These are phyloP conservation scores for Amanita polypyramis DNA, from an alignment of 768 basidiomycete species.

Conservation along the genomic window DNA sequence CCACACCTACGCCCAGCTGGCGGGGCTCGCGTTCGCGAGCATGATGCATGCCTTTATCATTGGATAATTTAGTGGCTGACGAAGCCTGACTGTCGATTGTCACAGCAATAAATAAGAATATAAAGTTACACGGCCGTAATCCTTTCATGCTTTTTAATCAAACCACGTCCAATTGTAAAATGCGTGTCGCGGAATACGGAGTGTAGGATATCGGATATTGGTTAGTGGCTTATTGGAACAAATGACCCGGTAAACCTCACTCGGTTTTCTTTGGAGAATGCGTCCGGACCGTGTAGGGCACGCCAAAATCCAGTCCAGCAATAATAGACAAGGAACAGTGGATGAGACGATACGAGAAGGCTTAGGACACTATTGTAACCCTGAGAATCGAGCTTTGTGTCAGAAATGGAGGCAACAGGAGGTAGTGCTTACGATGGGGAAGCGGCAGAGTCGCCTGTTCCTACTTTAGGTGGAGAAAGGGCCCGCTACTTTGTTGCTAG, in stretches of 20 bases:
- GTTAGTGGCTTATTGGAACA: too few relatives aligned
- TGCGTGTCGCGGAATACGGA: background rate
- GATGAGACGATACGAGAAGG: conserved; percentile 62
- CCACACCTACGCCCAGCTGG: conserved; percentile 6
- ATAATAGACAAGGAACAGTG: conserved; percentile 73
- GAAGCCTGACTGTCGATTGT: background rate
- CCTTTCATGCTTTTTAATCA: background rate
- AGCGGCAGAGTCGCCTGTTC: conserved; percentile 22
- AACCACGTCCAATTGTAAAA: background rate
- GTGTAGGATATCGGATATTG: background rate
- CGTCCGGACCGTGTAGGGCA: conserved; percentile 52
- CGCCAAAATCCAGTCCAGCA: conserved; percentile 59
- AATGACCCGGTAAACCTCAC: conserved; percentile 13
- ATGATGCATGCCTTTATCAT: background rate
- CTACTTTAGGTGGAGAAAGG: conserved; percentile 11
- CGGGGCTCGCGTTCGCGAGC: background rate
- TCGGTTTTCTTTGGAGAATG: conserved; percentile 45
- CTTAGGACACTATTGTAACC: conserved; percentile 59
- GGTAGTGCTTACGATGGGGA: too few relatives aligned
- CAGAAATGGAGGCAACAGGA: conserved; percentile 1
- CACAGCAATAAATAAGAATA: background rate
- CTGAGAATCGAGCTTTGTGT: conserved; percentile 51
- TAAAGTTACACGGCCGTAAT: background rate
- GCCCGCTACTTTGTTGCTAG: conserved; percentile 10
- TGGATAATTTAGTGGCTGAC: background rate